Conservation (phyloP, 768 basidiomycete genomes). For the Favolaschia claudopus region DNA sequence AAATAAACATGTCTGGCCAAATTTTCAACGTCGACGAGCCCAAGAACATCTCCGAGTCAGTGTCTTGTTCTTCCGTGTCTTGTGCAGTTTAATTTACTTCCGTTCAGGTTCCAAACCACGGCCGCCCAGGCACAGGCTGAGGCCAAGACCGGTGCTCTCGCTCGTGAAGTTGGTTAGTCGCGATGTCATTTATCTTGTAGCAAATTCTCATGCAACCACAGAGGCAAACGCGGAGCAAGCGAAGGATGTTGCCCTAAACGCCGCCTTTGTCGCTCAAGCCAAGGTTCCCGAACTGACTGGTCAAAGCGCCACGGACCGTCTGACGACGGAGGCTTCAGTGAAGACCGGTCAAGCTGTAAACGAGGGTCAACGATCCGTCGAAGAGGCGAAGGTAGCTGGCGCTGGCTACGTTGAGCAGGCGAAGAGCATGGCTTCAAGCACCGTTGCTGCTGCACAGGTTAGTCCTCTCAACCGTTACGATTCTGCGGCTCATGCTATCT, state of each 20-base stretch:
- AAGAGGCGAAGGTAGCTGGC: slow-evolving; percentile 52
- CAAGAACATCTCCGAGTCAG: slow-evolving; percentile 41
- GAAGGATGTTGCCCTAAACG: slow-evolving; percentile 56
- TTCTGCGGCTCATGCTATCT: not conserved
- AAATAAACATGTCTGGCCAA: slow-evolving; percentile 38
- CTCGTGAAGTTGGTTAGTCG: slow-evolving; percentile 47
- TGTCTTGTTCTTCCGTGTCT: not conserved
- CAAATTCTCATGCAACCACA: not conserved
- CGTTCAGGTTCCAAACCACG: slow-evolving; percentile 54
- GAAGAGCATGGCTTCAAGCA: slow-evolving; percentile 52
- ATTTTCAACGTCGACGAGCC: slow-evolving; percentile 50
- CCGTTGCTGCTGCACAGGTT: slow-evolving; percentile 56
- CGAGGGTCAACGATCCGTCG: slow-evolving; percentile 62
- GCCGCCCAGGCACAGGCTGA: slow-evolving; percentile 60
- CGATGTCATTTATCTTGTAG: not conserved
- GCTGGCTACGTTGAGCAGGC: slow-evolving; percentile 63
- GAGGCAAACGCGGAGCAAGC: slow-evolving; percentile 52
- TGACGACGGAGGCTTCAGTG: slow-evolving; percentile 42
- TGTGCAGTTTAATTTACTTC: not conserved
- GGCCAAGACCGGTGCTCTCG: slow-evolving; percentile 49
- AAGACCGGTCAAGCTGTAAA: slow-evolving; percentile 62
- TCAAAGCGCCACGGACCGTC: slow-evolving; percentile 43
- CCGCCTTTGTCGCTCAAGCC: slow-evolving; percentile 57
- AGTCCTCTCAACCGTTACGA: not conserved
- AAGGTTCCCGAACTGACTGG: slow-evolving; percentile 43